Conservation (phyloP, 129 eudicot genomes). For the Helianthus tuberosus region DNA sequence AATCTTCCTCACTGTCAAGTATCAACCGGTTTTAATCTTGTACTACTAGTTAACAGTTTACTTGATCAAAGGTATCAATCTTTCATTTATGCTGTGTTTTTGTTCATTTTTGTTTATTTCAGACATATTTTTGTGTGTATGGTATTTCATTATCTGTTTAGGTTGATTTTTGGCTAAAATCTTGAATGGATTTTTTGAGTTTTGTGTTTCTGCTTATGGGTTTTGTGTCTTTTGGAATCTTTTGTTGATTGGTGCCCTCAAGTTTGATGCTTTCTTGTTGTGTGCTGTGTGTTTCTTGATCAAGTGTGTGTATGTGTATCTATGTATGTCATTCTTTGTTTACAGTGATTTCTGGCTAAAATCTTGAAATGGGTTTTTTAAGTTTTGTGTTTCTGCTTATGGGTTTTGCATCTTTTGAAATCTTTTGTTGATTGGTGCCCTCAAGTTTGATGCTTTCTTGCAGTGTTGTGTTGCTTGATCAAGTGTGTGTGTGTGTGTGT, state of each 20-base stretch:
- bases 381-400: constrained; percentile 2
- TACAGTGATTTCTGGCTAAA: neutral
- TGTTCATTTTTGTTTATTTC: neutral
- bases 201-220: too few species aligned
- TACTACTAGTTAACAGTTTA: neutral
- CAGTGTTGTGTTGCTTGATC: neutral
- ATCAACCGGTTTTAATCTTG: neutral
- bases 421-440: neutral
- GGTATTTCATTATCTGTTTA: constrained; percentile 10
- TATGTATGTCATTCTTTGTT: neutral
- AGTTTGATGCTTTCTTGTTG: too few species aligned
- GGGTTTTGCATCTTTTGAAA: neutral
- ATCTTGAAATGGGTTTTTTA: neutral
- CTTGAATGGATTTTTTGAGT: too few species aligned
- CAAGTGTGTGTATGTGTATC: constrained; percentile 15
- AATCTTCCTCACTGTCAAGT: constrained; percentile 29
- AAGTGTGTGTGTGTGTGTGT: neutral
- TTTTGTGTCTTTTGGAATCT: too few species aligned
- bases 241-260: too few species aligned
- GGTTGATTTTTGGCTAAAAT: neutral
- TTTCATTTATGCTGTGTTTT: constrained; percentile 5
- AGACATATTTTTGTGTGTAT: neutral
- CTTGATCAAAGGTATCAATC: constrained; percentile 24
- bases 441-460: constrained; percentile 15
- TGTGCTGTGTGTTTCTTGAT: too few species aligned